Evolutionary conservation across 140 eudicot genomes (phyloP), one percentile per base, ranked within the genome.

Genomic region (Stevia rebaudiana): DNA sequence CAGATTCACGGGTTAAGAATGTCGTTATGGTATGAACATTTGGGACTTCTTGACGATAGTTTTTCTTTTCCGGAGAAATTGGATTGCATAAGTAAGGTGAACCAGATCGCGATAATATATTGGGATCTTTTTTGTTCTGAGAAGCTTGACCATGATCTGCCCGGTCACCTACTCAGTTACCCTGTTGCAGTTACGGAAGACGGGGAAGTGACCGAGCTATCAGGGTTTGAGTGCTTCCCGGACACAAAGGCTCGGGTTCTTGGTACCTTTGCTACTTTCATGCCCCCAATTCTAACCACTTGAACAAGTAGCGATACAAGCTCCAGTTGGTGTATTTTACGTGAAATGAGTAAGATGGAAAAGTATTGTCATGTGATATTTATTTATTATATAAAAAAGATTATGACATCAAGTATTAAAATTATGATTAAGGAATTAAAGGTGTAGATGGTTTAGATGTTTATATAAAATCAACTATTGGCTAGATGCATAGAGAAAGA

Each of bases 201-300:
- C 16, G 87, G 87, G 43, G 77, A 62, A 43, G 84, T 82, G 15
- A 74, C 81, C 11, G 79, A 63, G 64, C 42, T 82, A 18, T 81
- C 81, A 11, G 84, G 84, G 22, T 54, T 0, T 31, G 61, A 63
- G 48, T 68, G 42, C 48, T 82, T 82, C 33, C 84, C 81, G 19
- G 81, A 82, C 65, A 82, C 81, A 6, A 82, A 78, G 43, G 87
- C 87, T 74, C 63, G 66, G n/a, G 70, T 82, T 25, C 79, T 82
- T 25, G 84, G 84, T 10, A 49, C 73, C 43, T 55, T 54, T 5
- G 68, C 69, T 5, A 43, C 67, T 57, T 72, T 35, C 70, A 11
- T 73, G 62, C 87, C 87, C 63, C 79, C 87, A 3, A 71, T 82
- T 57, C 58, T 82, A 53, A 78, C 84, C 5, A 74, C 81, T 42